Evolutionary conservation across 2,329 filamentous ascomycete genomes (phyloP), one percentile per base, ranked within the genome.

Genomic region (Trichoderma koningii): DNA sequence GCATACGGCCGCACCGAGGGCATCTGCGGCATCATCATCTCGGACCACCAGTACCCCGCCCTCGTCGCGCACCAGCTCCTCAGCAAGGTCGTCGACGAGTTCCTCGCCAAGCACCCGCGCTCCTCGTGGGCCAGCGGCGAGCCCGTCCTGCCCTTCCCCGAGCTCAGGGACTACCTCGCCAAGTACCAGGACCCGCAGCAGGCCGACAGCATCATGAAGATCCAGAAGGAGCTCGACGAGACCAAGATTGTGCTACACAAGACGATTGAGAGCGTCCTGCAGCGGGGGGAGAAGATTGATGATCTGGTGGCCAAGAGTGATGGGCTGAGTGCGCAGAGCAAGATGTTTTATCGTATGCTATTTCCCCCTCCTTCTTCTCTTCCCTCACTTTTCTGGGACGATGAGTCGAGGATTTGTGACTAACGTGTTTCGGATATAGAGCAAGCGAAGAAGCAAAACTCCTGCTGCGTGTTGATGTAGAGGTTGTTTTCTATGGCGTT

Each of bases 181-280:
- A 83, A 83, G 73, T 96, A 93, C 80, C 91, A 97, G 81, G 91
- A 97, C 76, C 93, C 94, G 14, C 83, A 88, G 73, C 86, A 96
- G 79, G 93, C 92, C 70, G 93, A 96, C 80, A 94, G 89, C 78
- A 96, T 98, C 75, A 87, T 92, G 83, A 93, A 92, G 84, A 97
- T 99, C 73, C 94, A 98, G 79, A 90, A 92, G 80, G 93, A 99
- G 81, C 84, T 99, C 67, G 93, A 98, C 74, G 93, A 97, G 83
- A 98, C 94, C 67, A 98, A 97, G 85, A 93, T 96, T 74, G 89
- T 97, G 66, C 83, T 99, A 72, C 93, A 98, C 81, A 96, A 98
- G 86, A 97, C 95, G 51, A 97, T 97, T 72, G 90, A 96, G 81
- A 91, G 87, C 73, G 88, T 84, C 60, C 78, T 97, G 73, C 89